phyloP scores from a whole-genome alignment of 495 filamentous ascomycete genomes.

The Lasiosphaeria miniovina region DNA sequence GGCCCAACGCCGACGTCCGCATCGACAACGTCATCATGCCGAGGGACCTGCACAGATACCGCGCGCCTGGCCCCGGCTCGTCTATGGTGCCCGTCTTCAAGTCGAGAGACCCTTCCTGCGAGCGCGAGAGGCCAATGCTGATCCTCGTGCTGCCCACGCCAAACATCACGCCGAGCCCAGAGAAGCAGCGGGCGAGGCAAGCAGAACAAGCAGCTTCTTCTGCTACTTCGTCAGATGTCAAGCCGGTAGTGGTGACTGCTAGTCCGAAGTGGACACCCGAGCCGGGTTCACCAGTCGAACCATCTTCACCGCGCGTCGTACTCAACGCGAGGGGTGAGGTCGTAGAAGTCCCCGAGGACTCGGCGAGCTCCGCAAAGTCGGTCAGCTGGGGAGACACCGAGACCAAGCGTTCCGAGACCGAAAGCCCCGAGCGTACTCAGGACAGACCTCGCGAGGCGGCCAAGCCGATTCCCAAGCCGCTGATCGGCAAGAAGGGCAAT shows the following conservation, averaged over 20 bases:
- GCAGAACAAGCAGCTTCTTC: constrained; percentile 4
- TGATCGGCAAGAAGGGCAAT: constrained; percentile 27
- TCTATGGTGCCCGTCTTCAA: constrained; percentile 32
- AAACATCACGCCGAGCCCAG: constrained; percentile 40
- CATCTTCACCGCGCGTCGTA: constrained; percentile 4
- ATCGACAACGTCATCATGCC: constrained; percentile 50
- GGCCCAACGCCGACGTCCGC: constrained; percentile 54
- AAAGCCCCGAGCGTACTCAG: constrained; percentile 45
- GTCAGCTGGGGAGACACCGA: constrained; percentile 61
- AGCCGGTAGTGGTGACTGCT: constrained; percentile 1
- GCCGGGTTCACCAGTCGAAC: not conserved
- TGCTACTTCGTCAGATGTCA: not conserved
- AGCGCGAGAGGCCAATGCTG: constrained; percentile 49
- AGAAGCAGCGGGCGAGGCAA: constrained; percentile 28
- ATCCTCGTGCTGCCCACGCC: constrained; percentile 54
- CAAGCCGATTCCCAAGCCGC: constrained; percentile 20
- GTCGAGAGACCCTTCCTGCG: constrained; percentile 45
- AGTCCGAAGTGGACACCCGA: constrained; percentile 1
- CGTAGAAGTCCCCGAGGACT: constrained; percentile 23
- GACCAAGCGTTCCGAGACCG: constrained; percentile 58
- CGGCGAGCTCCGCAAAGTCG: constrained; percentile 30
- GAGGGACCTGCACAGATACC: constrained; percentile 31
- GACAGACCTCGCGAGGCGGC: constrained; percentile 7
- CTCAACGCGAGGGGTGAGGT: constrained; percentile 19
- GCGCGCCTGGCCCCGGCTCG: constrained; percentile 5